Percentiles rank a stretch among this genome's conserved stretches.
Evolutionary conservation across 345 rosid species (phyloP).

Genomic region (Brassica incana): DNA sequence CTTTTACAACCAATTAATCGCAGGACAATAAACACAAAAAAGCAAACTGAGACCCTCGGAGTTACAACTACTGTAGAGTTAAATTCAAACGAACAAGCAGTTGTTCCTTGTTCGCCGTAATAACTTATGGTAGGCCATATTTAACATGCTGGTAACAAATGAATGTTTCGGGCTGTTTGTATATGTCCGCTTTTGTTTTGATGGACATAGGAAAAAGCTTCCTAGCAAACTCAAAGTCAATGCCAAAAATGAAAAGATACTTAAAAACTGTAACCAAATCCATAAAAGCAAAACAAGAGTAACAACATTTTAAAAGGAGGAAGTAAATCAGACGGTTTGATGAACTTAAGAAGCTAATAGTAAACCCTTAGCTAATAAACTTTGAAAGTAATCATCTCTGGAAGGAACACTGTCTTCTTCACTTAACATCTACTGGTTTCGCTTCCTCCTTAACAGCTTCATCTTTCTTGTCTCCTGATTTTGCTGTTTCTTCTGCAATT

Average conservation of each 20-base stretch:
- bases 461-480: conserved; percentile 28
- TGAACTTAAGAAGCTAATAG: conserved; percentile 10
- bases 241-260: neutral
- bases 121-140: too few relatives aligned
- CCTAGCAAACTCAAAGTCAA: neutral
- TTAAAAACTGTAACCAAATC: conserved; percentile 2
- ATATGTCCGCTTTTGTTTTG: neutral
- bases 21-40: too few relatives aligned
- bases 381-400: conserved; percentile 8
- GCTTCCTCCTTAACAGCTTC: conserved; percentile 19
- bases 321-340: conserved; percentile 3
- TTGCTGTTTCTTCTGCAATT: conserved; percentile 27
- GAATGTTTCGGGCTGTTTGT: neutral
- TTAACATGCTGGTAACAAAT: neutral
- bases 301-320: neutral
- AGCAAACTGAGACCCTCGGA: too few relatives aligned
- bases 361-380: conserved; percentile 13
- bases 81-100: too few relatives aligned
- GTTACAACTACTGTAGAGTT: too few relatives aligned
- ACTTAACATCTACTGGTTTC: conserved; percentile 32
- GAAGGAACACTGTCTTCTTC: conserved; percentile 12
- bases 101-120: too few relatives aligned
- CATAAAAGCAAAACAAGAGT: conserved; percentile 24
- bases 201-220: neutral
- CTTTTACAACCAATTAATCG: too few relatives aligned